phyloP scores from a whole-genome alignment of 768 basidiomycete genomes.

The Trametes cinnabarina region DNA sequence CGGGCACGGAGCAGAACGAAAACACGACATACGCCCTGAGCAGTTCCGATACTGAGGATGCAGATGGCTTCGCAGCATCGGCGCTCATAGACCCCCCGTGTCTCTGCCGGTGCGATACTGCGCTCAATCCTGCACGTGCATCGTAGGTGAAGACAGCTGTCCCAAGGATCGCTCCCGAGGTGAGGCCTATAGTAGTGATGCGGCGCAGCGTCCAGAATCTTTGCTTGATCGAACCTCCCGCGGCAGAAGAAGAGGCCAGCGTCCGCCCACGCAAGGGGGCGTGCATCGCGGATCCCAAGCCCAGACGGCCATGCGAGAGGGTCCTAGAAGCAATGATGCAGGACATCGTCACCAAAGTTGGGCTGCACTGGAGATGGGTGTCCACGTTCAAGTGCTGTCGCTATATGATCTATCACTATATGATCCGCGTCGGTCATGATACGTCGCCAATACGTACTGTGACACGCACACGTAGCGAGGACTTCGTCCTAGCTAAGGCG shows the following conservation, averaged over 20 bases:
- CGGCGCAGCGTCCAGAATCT: background rate
- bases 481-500: too few species aligned
- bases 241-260: background rate
- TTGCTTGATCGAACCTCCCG: background rate
- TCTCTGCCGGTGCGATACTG: conserved; percentile 17
- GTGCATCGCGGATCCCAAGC: background rate
- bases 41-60: conserved; percentile 35
- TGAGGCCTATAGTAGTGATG: background rate
- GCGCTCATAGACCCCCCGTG: background rate
- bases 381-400: background rate
- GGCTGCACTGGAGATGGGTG: too few species aligned
- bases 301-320: background rate
- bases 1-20: conserved; percentile 73
- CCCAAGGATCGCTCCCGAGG: background rate
- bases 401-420: too few species aligned
- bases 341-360: too few species aligned
- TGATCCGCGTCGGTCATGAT: background rate
- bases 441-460: too few species aligned
- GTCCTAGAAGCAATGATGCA: background rate
- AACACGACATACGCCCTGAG: conserved; percentile 80
- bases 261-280: background rate
- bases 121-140: conserved; percentile 4
- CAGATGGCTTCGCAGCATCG: conserved; percentile 5
- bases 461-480: too few species aligned
- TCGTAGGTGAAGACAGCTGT: conserved; percentile 5